Conservation (phyloP, 129 eudicot species). For the sunflower (Helianthus annuus) region DNA sequence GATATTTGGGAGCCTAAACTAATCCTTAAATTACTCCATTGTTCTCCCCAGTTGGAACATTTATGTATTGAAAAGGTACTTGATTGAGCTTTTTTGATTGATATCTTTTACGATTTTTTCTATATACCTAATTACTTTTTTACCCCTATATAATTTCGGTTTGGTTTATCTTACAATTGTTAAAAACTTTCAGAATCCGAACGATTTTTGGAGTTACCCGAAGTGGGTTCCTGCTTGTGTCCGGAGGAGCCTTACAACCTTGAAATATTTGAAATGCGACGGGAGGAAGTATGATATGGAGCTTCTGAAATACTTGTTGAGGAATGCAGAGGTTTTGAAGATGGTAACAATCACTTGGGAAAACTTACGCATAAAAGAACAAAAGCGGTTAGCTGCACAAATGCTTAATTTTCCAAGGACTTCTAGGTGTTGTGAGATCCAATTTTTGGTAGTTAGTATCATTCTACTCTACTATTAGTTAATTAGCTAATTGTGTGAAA, state of each 20-base stretch:
- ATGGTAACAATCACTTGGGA: not conserved
- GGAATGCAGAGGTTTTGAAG: conserved; percentile 1
- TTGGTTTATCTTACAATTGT: not conserved
- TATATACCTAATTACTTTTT: not conserved
- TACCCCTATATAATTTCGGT: not conserved
- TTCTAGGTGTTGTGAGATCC: not conserved
- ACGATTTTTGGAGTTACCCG: not conserved
- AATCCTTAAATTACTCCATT: not conserved
- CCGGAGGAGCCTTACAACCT: not conserved
- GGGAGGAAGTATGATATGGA: not conserved
- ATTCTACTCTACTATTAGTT: too few relatives aligned
- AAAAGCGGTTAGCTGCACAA: not conserved
- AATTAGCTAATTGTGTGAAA: too few relatives aligned
- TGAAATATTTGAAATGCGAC: not conserved
- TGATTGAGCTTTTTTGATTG: not conserved
- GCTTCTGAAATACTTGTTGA: not conserved
- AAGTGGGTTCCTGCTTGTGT: not conserved
- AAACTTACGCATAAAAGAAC: not conserved
- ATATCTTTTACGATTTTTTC: not conserved
- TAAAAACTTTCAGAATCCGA: too few relatives aligned
- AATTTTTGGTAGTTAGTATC: too few relatives aligned
- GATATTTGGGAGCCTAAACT: not conserved
- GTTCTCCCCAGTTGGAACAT: not conserved
- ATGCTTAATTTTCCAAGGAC: not conserved
- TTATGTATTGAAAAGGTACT: not conserved